Evolutionary conservation across 176 grass and related monocot genomes (phyloP).

Genomic region (Eragrostis curvula): DNA sequence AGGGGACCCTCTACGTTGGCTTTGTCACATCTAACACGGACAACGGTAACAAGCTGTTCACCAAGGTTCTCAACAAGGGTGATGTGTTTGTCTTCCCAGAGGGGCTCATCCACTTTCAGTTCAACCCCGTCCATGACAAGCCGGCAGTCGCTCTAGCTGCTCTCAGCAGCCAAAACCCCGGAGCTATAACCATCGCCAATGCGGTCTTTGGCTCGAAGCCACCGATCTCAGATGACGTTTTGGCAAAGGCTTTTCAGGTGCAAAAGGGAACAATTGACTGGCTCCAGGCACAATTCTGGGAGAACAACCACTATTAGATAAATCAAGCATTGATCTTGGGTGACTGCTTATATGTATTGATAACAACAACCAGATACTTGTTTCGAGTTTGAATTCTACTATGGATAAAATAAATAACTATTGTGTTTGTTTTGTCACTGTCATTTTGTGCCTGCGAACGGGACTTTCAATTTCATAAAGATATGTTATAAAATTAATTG

Average conservation of each 20-base stretch:
- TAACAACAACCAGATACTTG: too few relatives aligned
- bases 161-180: slow-evolving; percentile 37
- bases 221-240: slow-evolving; percentile 41
- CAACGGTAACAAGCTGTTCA: background rate
- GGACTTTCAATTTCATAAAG: too few relatives aligned
- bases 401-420: too few relatives aligned
- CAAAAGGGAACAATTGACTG: slow-evolving; percentile 30
- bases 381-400: too few relatives aligned
- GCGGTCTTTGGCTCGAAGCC: slow-evolving; percentile 42
- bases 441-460: too few relatives aligned
- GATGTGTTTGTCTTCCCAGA: slow-evolving; percentile 45
- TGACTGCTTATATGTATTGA: too few relatives aligned
- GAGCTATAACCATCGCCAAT: slow-evolving; percentile 29
- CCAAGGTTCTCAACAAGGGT: slow-evolving; percentile 41
- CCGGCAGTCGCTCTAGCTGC: slow-evolving; percentile 11
- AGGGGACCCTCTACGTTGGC: background rate
- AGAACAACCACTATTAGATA: background rate
- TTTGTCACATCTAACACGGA: background rate
- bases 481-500: too few relatives aligned
- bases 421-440: too few relatives aligned
- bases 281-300: slow-evolving; percentile 43
- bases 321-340: background rate
- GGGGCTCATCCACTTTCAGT: slow-evolving; percentile 42
- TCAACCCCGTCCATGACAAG: slow-evolving; percentile 11
- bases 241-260: slow-evolving; percentile 37